Percentiles rank a stretch among this genome's conserved stretches.
Conservation (phyloP, 31 red algal genomes). For the Asparagopsis taxiformis region DNA sequence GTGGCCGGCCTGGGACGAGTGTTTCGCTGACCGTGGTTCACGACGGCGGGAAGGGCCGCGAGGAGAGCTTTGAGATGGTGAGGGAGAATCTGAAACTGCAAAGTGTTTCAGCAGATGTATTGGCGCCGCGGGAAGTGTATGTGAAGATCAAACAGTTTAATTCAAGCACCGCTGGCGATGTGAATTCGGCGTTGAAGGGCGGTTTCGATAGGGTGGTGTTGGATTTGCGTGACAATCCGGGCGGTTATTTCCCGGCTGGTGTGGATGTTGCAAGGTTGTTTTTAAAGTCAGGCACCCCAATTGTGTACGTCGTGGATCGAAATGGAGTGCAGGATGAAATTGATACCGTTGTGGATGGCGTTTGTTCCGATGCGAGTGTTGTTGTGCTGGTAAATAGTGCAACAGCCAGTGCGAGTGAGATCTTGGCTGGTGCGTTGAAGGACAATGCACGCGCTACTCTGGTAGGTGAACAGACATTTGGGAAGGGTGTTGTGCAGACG, state of each 20-base stretch:
- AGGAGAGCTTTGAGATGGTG: constrained; percentile 33
- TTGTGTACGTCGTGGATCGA: constrained; percentile 84
- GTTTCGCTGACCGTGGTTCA: constrained; percentile 57
- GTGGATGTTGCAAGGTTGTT: constrained; percentile 96
- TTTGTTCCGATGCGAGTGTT: constrained; percentile 23
- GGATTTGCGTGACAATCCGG: constrained; percentile 94
- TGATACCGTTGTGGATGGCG: constrained; percentile 38
- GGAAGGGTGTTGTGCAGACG: constrained; percentile 99
- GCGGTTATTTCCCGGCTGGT: constrained; percentile 96
- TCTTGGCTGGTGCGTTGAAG: constrained; percentile 91
- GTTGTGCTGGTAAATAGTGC: constrained; percentile 85
- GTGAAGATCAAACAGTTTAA: constrained; percentile 93
- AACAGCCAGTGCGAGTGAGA: constrained; percentile 97
- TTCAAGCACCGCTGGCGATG: constrained; percentile 70
- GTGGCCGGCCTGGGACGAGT: constrained; percentile 63
- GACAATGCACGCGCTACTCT: constrained; percentile 84
- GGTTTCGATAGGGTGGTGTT: constrained; percentile 61
- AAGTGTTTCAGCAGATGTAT: constrained; percentile 44
- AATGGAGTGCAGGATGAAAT: constrained; percentile 75
- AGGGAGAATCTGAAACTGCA: constrained; percentile 72
- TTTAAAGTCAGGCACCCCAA: constrained; percentile 57
- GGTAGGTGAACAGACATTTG: constrained; percentile 91
- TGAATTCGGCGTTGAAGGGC: constrained; percentile 43
- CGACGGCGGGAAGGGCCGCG: constrained; percentile 16
- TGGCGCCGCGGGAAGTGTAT: constrained; percentile 22